These are phyloP conservation scores for Arachis stenosperma DNA, from an alignment of 306 rosid species.

Conservation along the genomic window DNA sequence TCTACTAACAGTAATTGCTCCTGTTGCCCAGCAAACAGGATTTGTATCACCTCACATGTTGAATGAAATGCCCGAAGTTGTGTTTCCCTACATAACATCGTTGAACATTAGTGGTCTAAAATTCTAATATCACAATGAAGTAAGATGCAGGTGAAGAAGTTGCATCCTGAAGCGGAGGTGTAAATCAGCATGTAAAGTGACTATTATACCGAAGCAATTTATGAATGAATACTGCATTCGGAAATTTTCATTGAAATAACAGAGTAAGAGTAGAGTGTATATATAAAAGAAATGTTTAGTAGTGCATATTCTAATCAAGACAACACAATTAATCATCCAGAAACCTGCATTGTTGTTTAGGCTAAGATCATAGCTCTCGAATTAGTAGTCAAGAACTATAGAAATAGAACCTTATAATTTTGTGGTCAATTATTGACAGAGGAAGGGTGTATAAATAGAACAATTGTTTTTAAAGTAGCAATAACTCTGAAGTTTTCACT, in stretches of 20 bases:
- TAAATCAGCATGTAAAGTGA: constrained; percentile 4
- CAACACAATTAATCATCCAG: too few relatives aligned
- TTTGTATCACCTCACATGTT: constrained; percentile 87
- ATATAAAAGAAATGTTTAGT: too few relatives aligned
- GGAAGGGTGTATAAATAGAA: too few relatives aligned
- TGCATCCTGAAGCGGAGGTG: constrained; percentile 33
- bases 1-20: constrained; percentile 67
- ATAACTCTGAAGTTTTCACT: neutral
- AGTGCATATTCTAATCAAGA: too few relatives aligned
- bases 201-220: constrained; percentile 12
- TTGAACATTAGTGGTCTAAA: constrained; percentile 42
- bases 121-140: constrained; percentile 21
- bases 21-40: constrained; percentile 78
- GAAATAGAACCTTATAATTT: too few relatives aligned
- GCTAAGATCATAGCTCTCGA: too few relatives aligned
- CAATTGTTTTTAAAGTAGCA: too few relatives aligned
- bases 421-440: too few relatives aligned
- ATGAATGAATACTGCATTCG: constrained; percentile 22
- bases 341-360: too few relatives aligned
- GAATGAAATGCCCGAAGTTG: constrained; percentile 94
- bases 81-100: constrained; percentile 72
- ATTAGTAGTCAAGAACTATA: too few relatives aligned
- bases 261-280: too few relatives aligned
- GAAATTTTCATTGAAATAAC: constrained; percentile 2
- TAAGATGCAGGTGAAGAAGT: constrained; percentile 16